Base-by-base conservation (phyloP, 2,329 filamentous ascomycete genomes). In the Aspergillus caelatus region DNA sequence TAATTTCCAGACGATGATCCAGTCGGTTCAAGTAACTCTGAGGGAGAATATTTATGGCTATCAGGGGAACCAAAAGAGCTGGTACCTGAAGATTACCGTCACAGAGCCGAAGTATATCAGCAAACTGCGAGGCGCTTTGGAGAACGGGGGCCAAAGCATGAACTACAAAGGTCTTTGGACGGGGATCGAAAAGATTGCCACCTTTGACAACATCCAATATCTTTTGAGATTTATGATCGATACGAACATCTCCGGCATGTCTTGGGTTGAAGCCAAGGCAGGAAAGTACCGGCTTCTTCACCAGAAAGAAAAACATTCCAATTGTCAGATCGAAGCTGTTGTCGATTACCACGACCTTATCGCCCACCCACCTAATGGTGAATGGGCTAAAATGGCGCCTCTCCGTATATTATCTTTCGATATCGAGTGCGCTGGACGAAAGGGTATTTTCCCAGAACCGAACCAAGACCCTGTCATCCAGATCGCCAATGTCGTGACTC, bases 341-440 rank as follows among this genome's bases (percentile, higher is more conserved):
- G 87, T 96, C 61, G 89, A 91, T 75, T 97, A 96, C 73, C 82
- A 84, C 63, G 89, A 98, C 71, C 82, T 99, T 10, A 89, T 97
- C 66, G 89, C 95, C 11, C 94, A 98, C 77, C 88, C 91, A 56
- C 89, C 94, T 2, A 91, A 95, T 68, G 94, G 94, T 21, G 94
- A 98, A 75, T 99, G 94, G 93, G 92, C 93, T 32, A 99, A 97
- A 80, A 97, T 98, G 89, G 95, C 96, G 0, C 95, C 95, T 0
- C 83, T 99, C 4, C 89, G 95, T 65, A 91, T 97, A 54, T 80
- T 99, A 53, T 98, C 95, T 5, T 98, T 99, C 74, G 95, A 99
- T 86, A 99, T 99, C 71, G 95, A 99, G 79, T 99, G 95, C 78
- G 95, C 95, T 70, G 95, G 95, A 58, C 91, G 96, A 70, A 98